Conservation (phyloP, 345 rosid genomes). For the Linum tenue region DNA sequence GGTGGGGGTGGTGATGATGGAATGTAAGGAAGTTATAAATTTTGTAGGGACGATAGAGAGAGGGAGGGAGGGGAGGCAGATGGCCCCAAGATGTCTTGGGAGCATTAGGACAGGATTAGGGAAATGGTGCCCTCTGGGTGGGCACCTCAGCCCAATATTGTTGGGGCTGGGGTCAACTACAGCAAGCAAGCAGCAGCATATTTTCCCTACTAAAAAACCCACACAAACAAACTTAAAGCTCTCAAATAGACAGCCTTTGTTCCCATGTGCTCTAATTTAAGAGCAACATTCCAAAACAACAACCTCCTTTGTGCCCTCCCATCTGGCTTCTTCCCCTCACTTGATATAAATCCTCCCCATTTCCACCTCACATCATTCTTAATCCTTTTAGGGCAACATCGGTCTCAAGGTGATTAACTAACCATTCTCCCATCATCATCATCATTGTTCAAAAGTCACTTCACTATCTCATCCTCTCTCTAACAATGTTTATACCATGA, state of each 20-base stretch:
- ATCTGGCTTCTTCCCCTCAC: slow-evolving; percentile 6
- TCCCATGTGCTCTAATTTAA: slow-evolving; percentile 77
- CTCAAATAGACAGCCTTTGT: slow-evolving; percentile 51
- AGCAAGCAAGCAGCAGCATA: slow-evolving; percentile 23
- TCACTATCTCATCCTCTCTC: too few species aligned
- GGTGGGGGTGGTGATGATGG: background rate
- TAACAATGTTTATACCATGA: too few species aligned
- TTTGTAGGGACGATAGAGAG: background rate
- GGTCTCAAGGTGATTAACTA: too few species aligned
- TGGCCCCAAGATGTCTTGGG: slow-evolving; percentile 60
- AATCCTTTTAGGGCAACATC: slow-evolving; percentile 30
- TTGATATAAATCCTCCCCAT: slow-evolving; percentile 16
- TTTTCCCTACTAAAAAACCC: slow-evolving; percentile 41
- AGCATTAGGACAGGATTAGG: slow-evolving; percentile 60
- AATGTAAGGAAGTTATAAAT: slow-evolving; percentile 10
- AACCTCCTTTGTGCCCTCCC: slow-evolving; percentile 23
- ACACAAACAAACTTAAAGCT: slow-evolving; percentile 35
- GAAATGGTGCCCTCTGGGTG: slow-evolving; percentile 28
- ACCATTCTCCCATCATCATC: too few species aligned
- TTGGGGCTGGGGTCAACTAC: slow-evolving; percentile 50
- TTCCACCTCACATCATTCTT: slow-evolving; percentile 20
- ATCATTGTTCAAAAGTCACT: too few species aligned
- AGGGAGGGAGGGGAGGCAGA: slow-evolving; percentile 24
- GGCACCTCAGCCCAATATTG: slow-evolving; percentile 26
- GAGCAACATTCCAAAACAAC: slow-evolving; percentile 55